Base-by-base conservation (phyloP, 331 rosid species). In the Stylosanthes scabra region DNA sequence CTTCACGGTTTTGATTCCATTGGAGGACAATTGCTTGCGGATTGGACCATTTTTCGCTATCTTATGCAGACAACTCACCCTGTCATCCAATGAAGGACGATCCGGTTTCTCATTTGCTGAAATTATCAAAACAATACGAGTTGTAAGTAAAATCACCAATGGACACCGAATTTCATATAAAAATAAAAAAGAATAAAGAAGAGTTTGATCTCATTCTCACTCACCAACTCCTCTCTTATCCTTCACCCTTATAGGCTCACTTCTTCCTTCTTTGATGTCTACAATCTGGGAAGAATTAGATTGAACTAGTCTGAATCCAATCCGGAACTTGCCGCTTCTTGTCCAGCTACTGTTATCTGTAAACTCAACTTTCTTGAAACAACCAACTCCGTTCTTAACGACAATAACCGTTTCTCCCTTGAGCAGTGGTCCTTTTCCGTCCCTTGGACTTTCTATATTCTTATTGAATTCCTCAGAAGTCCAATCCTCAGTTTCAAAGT, bases 141-240 rank as follows among this genome's bases (percentile, higher is more conserved):
- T 15, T 66, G 25, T 20, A 34, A 34, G 20, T 3, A 47, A 58
- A 10, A 34, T 10, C 45, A 49, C 7, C 47, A 66, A 57, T 8
- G 0, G 42, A 13, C 40, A 31, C 54, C 15, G 3, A 49, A 44
- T 2, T 9, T 6, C 8, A 2, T 9, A 1, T 20, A 12, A 54
- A 50, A 39, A 1, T 20, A 12, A 54, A 50, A 39, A 34, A 34
- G 39, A 34, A 34, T 34, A 4, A 34, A 34, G 1, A 34, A 34
- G 7, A 34, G 25, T 20, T 20, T 13, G 58, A 13, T 34, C 55
- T 61, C 28, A 40, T 59, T 50, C 28, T 31, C 70, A 83, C 87
- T 74, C 72, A 89, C 98, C 2, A 63, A 83, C 84, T 45, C 93
- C 97, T 0, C 98, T 80, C 11, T 71, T 79, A 62, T 93, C 96